Evolutionary conservation across 2,329 filamentous ascomycete genomes (phyloP).

Genomic region (Paecilomyces niveus): DNA sequence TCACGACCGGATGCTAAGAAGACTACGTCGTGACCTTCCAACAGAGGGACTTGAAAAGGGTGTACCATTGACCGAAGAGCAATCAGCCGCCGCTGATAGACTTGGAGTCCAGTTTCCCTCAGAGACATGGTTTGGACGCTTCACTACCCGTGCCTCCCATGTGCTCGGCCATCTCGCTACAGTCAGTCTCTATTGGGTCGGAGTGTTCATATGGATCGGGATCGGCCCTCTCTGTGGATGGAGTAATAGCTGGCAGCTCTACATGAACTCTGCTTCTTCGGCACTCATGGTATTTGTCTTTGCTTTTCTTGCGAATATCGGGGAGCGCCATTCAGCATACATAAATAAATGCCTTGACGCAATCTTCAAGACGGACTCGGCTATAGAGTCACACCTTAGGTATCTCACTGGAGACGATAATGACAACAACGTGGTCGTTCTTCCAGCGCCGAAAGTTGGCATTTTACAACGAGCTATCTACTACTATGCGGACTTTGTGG

Average conservation of each 20-base stretch:
- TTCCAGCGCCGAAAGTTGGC: slow-evolving; percentile 25
- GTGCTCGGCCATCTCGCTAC: slow-evolving; percentile 1
- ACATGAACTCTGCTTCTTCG: slow-evolving; percentile 34
- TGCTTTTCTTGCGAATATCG: slow-evolving; percentile 14
- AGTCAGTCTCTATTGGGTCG: slow-evolving; percentile 1
- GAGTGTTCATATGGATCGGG: slow-evolving; percentile 4
- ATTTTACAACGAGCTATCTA: slow-evolving; percentile 32
- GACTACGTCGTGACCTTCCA: background rate
- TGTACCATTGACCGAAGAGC: background rate
- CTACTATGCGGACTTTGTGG: slow-evolving; percentile 35
- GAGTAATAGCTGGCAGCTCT: slow-evolving; percentile 4
- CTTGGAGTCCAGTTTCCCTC: slow-evolving; percentile 20
- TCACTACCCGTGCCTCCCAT: background rate
- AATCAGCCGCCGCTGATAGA: background rate
- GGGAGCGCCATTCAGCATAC: slow-evolving; percentile 13
- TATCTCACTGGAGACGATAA: slow-evolving; percentile 10
- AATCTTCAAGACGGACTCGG: slow-evolving; percentile 13
- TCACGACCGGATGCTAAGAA: slow-evolving; percentile 13
- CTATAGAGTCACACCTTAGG: slow-evolving; percentile 10
- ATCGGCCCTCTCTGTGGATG: slow-evolving; percentile 2
- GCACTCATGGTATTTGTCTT: slow-evolving; percentile 36
- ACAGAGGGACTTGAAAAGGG: background rate
- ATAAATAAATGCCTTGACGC: slow-evolving; percentile 10
- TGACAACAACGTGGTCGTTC: slow-evolving; percentile 26
- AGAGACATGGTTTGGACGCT: slow-evolving; percentile 10